Evolutionary conservation across 345 rosid genomes (phyloP).

Genomic region (Nasturtium officinale): DNA sequence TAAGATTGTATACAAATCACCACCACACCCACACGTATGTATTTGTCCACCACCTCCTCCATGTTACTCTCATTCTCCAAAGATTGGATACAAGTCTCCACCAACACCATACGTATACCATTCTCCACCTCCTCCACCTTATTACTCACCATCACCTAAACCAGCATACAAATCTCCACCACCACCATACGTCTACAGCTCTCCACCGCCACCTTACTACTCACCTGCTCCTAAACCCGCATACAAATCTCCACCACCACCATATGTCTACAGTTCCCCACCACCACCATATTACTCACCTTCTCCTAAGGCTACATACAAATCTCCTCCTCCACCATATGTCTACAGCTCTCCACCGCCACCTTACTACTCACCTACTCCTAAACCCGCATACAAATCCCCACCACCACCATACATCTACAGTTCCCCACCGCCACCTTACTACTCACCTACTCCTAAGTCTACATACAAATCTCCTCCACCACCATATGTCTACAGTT

Average conservation of each 20-base stretch:
- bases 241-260: not conserved
- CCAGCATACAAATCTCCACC: not conserved
- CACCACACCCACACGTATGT: not conserved
- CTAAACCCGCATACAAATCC: not conserved
- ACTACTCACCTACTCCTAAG: no score
- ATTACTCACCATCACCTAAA: not conserved
- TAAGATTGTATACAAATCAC: not conserved
- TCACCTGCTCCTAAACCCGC: not conserved
- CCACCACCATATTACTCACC: not conserved
- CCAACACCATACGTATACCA: not conserved
- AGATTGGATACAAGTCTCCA: not conserved
- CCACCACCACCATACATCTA: conserved; percentile 4
- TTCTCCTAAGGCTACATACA: fast-evolving
- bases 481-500: no score
- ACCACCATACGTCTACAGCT: not conserved
- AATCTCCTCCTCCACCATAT: conserved; percentile 3
- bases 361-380: not conserved
- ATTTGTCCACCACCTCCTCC: conserved; percentile 10
- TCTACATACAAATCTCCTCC: no score
- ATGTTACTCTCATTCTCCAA: not conserved
- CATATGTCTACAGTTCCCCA: not conserved
- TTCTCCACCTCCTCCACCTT: conserved; percentile 11
- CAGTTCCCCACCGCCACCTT: no score
- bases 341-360: not conserved
- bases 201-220: not conserved